These are phyloP conservation scores for Malbranchea zuffiana DNA, from an alignment of 2,329 filamentous ascomycete genomes.

Conservation along the genomic window DNA sequence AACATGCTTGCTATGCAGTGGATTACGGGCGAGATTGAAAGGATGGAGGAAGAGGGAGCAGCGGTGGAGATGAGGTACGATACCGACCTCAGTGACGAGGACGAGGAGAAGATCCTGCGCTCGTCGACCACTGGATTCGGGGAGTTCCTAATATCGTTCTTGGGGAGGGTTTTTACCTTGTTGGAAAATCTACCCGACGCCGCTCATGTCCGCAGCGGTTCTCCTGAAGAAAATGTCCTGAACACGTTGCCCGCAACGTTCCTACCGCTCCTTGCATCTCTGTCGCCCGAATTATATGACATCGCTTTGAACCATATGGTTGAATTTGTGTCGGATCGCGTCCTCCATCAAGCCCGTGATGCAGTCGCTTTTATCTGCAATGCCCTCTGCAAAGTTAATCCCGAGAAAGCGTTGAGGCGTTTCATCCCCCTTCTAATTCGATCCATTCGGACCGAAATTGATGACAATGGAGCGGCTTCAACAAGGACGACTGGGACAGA, in stretches of 20 bases:
- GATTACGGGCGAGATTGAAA: slow-evolving; percentile 88
- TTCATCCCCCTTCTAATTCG: slow-evolving; percentile 83
- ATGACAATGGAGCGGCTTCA: slow-evolving; percentile 90
- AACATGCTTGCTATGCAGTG: slow-evolving; percentile 76
- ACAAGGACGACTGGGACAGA: slow-evolving; percentile 89
- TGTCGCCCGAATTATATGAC: slow-evolving; percentile 90
- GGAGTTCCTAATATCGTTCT: slow-evolving; percentile 80
- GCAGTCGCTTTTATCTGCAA: slow-evolving; percentile 99
- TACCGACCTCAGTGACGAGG: slow-evolving; percentile 67
- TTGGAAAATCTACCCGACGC: slow-evolving; percentile 91
- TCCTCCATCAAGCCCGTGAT: slow-evolving; percentile 92
- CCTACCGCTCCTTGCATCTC: slow-evolving; percentile 75
- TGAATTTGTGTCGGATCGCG: slow-evolving; percentile 82
- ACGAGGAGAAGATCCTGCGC: slow-evolving; percentile 76
- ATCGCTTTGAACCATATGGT: slow-evolving; percentile 84
- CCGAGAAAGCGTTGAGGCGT: slow-evolving; percentile 81
- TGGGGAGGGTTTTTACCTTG: slow-evolving; percentile 90
- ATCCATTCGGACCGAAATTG: slow-evolving; percentile 91
- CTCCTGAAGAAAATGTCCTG: slow-evolving; percentile 92
- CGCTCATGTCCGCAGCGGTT: slow-evolving; percentile 74
- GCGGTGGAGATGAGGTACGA: slow-evolving; percentile 78
- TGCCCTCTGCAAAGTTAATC: slow-evolving; percentile 87
- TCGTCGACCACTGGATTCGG: slow-evolving; percentile 91
- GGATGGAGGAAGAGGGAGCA: slow-evolving; percentile 80
- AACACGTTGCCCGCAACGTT: slow-evolving; percentile 89